phyloP scores from a whole-genome alignment of 768 basidiomycete species.

The Tremella fuciformis region DNA sequence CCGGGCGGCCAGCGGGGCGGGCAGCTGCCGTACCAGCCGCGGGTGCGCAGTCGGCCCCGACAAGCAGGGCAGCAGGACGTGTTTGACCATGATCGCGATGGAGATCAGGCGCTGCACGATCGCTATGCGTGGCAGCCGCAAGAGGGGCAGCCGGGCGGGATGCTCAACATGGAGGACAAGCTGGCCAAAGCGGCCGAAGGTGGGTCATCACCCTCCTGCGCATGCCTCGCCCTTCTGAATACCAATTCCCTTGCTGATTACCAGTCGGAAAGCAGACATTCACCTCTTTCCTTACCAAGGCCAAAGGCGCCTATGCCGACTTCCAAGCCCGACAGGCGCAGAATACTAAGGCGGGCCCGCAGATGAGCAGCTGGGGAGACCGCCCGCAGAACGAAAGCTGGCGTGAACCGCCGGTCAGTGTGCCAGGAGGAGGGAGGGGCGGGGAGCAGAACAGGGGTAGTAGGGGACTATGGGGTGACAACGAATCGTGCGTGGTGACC shows the following conservation, averaged over 20 bases:
- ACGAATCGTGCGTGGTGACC: slow-evolving; percentile 23
- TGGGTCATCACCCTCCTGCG: slow-evolving; percentile 15
- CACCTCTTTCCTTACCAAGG: slow-evolving; percentile 42
- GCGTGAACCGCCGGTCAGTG: slow-evolving; percentile 9
- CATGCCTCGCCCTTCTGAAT: background rate
- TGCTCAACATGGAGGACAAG: slow-evolving; percentile 47
- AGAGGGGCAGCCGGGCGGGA: slow-evolving; percentile 32
- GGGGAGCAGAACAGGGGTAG: slow-evolving; percentile 33
- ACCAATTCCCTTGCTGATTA: background rate
- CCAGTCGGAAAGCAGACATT: slow-evolving; percentile 49
- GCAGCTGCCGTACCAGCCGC: slow-evolving; percentile 49
- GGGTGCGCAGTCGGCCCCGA: slow-evolving; percentile 28
- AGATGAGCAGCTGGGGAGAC: slow-evolving; percentile 8
- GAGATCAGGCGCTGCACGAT: background rate
- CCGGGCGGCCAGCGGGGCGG: slow-evolving; percentile 13
- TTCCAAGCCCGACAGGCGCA: slow-evolving; percentile 36
- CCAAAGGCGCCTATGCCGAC: slow-evolving; percentile 46
- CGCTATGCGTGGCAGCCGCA: slow-evolving; percentile 9
- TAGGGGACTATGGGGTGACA: slow-evolving; percentile 21
- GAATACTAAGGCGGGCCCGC: slow-evolving; percentile 2
- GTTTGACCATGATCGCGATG: no score
- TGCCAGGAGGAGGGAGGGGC: slow-evolving; percentile 32
- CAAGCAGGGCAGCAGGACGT: slow-evolving; percentile 15
- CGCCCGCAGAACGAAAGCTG: background rate
- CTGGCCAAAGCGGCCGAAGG: slow-evolving; percentile 46